Percentiles rank a stretch among this genome's conserved stretches.
Evolutionary conservation across 768 basidiomycete genomes (phyloP).

Genomic region (Boletus insuetus): DNA sequence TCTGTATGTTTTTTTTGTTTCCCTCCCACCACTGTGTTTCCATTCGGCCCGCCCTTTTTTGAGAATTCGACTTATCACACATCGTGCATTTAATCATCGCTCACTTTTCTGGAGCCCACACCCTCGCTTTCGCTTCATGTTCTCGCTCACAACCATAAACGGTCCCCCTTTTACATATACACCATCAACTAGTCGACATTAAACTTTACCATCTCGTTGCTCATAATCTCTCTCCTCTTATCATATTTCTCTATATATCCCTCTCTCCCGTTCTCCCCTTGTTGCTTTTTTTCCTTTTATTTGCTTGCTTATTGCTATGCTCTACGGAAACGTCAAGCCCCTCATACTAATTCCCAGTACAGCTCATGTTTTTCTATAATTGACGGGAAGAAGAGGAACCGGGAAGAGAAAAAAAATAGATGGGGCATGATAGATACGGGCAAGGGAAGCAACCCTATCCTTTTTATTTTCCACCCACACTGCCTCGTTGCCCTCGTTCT

Average conservation of each 20-base stretch:
- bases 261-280: not conserved
- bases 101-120: not conserved
- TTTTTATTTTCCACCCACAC: too few relatives aligned
- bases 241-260: too few relatives aligned
- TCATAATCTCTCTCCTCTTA: not conserved
- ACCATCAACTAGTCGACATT: not conserved
- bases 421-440: too few relatives aligned
- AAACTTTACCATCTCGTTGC: not conserved
- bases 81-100: constrained; percentile 23
- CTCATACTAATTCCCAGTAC: too few relatives aligned
- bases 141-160: constrained; percentile 8
- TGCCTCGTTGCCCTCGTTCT: too few relatives aligned
- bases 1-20: not conserved
- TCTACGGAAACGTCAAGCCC: not conserved
- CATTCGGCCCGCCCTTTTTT: not conserved
- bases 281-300: not conserved
- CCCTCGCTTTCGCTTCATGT: constrained; percentile 20
- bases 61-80: constrained; percentile 8
- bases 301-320: not conserved
- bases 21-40: not conserved
- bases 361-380: too few relatives aligned
- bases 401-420: too few relatives aligned
- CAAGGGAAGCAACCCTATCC: too few relatives aligned
- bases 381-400: too few relatives aligned
- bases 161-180: not conserved